These are phyloP conservation scores for Edaphochlamys debaryana DNA, from an alignment of 139 green algal species.

Conservation along the genomic window DNA sequence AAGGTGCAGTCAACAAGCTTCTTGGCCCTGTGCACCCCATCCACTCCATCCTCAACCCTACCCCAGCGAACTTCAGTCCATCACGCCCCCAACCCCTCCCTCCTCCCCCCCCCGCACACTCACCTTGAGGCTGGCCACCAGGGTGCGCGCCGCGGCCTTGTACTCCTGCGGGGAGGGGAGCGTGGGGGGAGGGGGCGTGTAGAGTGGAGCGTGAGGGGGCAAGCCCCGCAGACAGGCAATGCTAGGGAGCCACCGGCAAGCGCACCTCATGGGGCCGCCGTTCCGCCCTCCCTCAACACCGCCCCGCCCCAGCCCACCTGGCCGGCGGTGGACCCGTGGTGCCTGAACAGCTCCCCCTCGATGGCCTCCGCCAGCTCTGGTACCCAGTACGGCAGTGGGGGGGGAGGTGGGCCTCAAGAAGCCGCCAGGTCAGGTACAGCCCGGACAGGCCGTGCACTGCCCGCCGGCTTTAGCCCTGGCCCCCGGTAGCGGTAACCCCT, in stretches of 20 bases:
- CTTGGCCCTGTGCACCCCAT: not conserved
- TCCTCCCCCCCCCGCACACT: no score
- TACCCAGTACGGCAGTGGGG: not conserved
- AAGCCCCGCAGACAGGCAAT: not conserved
- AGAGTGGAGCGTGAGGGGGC: not conserved
- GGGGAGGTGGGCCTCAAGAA: not conserved
- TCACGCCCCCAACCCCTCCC: not conserved
- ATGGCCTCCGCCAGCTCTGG: not conserved
- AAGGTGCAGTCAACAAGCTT: not conserved
- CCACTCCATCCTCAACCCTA: no score
- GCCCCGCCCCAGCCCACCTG: not conserved
- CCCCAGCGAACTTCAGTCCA: not conserved
- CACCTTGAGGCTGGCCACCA: constrained; percentile 32
- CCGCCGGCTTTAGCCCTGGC: no score
- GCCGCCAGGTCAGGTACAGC: not conserved
- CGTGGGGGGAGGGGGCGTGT: not conserved
- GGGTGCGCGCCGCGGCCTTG: not conserved
- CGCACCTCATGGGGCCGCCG: not conserved
- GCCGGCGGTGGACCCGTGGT: not conserved
- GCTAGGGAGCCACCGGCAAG: not conserved
- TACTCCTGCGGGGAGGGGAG: constrained; percentile 5
- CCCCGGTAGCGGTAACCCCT: no score
- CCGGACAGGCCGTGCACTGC: not conserved
- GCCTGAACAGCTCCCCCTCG: constrained; percentile 4
- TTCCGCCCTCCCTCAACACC: not conserved